These are phyloP conservation scores for Aechmea fasciata DNA, from an alignment of 176 grass and related monocot genomes.

Conservation along the genomic window DNA sequence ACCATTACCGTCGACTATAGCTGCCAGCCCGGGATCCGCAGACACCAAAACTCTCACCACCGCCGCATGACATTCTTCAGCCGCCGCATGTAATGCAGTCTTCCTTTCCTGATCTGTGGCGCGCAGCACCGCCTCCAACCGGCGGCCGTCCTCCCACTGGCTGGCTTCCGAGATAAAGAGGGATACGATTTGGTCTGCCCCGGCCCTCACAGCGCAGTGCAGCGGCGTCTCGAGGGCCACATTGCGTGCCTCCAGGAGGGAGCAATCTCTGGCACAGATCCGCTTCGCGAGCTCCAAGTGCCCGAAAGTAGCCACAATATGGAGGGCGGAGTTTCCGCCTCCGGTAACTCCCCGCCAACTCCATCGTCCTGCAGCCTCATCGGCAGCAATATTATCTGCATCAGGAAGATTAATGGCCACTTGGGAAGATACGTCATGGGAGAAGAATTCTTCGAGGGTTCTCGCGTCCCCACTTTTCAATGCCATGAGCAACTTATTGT, in stretches of 20 bases:
- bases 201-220: conserved; percentile 15
- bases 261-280: background rate
- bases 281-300: background rate
- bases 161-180: background rate
- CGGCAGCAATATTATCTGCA: too few relatives aligned
- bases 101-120: background rate
- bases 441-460: too few relatives aligned
- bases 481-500: too few relatives aligned
- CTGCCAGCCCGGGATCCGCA: background rate
- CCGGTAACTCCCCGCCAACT: background rate
- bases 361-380: too few relatives aligned
- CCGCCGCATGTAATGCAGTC: conserved; percentile 19
- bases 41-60: background rate
- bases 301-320: background rate
- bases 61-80: background rate
- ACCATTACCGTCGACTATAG: background rate
- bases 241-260: conserved; percentile 2
- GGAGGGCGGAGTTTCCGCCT: conserved; percentile 13
- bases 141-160: background rate
- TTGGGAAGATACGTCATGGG: too few relatives aligned
- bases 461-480: too few relatives aligned
- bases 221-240: conserved; percentile 12
- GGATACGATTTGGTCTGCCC: background rate
- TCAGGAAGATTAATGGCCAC: too few relatives aligned
- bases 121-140: background rate